Conservation (phyloP, 2,329 filamentous ascomycete genomes). For the Penicillium sp. region DNA sequence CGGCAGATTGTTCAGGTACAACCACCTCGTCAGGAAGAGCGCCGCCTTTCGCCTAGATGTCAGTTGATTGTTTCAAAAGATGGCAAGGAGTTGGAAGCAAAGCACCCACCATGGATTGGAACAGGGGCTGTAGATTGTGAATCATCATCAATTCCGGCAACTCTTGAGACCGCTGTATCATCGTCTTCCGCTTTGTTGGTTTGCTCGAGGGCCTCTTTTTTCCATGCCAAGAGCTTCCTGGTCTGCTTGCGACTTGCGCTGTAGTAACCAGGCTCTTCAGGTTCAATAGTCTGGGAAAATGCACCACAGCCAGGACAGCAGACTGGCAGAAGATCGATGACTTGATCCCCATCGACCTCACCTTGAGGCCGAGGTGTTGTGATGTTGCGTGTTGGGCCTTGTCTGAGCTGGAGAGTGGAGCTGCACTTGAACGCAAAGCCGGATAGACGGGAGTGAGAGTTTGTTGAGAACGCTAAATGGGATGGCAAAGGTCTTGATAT, state of each 20-base stretch:
- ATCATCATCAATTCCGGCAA: slow-evolving; percentile 1
- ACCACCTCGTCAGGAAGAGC: slow-evolving; percentile 19
- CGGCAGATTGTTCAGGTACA: slow-evolving; percentile 17
- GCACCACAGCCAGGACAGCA: slow-evolving; percentile 61
- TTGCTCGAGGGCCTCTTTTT: slow-evolving; percentile 11
- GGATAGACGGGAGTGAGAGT: not conserved
- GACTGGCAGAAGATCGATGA: slow-evolving; percentile 38
- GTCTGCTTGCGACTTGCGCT: slow-evolving; percentile 45
- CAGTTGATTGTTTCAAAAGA: not conserved
- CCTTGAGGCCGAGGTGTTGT: slow-evolving; percentile 13
- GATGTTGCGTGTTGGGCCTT: slow-evolving; percentile 13
- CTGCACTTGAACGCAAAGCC: not conserved
- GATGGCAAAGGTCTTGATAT: not conserved
- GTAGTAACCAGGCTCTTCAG: slow-evolving; percentile 54
- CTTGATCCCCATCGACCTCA: slow-evolving; percentile 7
- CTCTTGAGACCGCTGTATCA: slow-evolving; percentile 3
- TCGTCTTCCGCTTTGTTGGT: slow-evolving; percentile 14
- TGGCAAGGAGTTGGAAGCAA: not conserved
- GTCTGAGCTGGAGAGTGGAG: not conserved
- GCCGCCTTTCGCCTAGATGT: slow-evolving; percentile 9
- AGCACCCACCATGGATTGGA: slow-evolving; percentile 12
- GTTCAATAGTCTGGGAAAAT: slow-evolving; percentile 51
- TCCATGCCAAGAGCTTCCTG: slow-evolving; percentile 29
- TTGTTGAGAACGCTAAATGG: not conserved
- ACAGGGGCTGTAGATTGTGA: slow-evolving; percentile 4